A percentile compares a stretch with the other conserved stretches of the same genome.
Conservation (phyloP, 345 rosid genomes). For the Lepidium aucheri region DNA sequence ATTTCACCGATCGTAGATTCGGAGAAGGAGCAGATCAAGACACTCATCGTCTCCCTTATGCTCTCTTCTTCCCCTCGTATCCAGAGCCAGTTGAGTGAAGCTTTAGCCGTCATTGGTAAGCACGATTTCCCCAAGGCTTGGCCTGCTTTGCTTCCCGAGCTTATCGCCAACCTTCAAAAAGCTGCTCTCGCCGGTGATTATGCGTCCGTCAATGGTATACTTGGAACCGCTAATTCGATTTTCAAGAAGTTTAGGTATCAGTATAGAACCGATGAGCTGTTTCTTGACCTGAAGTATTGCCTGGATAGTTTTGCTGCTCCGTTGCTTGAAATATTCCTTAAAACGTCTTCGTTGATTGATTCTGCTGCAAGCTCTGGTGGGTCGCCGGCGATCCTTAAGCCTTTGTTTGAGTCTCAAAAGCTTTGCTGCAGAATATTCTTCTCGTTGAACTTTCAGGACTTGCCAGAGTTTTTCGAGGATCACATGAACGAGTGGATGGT, state of each 20-base stretch:
- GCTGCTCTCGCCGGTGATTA: conserved; percentile 46
- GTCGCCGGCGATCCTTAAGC: conserved; percentile 39
- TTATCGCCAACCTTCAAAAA: conserved; percentile 44
- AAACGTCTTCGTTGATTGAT: conserved; percentile 60
- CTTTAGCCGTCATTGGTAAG: conserved; percentile 79
- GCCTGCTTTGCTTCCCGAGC: conserved; percentile 85
- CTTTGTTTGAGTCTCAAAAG: conserved; percentile 75
- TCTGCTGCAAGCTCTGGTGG: conserved; percentile 41
- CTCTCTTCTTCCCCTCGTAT: conserved; percentile 67
- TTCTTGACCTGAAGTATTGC: conserved; percentile 77
- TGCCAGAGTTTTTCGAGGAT: conserved; percentile 96
- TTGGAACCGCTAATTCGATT: conserved; percentile 84
- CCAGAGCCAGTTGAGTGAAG: conserved; percentile 93
- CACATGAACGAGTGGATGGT: conserved; percentile 92
- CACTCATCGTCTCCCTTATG: conserved; percentile 76
- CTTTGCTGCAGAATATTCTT: conserved; percentile 83
- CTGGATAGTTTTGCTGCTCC: conserved; percentile 68
- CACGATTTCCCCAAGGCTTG: conserved; percentile 85
- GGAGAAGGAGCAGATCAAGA: conserved; percentile 84
- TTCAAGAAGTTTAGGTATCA: conserved; percentile 82
- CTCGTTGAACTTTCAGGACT: conserved; percentile 79
- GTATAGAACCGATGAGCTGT: conserved; percentile 70
- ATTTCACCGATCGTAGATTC: conserved; percentile 40
- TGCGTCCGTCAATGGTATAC: conserved; percentile 73
- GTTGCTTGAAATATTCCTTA: conserved; percentile 52